Percentiles rank a stretch among this genome's conserved stretches.
Conservation (phyloP, 2,329 filamentous ascomycete species). For the Penicillium sp. region DNA sequence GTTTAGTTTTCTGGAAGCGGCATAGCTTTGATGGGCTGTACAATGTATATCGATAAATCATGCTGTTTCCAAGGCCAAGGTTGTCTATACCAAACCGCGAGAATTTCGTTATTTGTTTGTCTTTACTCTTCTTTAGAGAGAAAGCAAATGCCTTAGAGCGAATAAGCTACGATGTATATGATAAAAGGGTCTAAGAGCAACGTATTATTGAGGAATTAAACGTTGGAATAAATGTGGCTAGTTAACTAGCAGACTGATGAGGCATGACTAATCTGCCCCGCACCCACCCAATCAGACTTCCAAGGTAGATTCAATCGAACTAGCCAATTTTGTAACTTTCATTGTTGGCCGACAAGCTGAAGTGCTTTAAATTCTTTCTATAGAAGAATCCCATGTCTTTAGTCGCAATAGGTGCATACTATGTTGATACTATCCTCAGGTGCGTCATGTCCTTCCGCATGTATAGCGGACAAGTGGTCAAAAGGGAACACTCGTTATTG, state of each 20-base stretch:
- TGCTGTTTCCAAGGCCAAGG: too few species aligned
- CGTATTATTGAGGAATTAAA: too few species aligned
- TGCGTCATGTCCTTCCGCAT: slow-evolving; percentile 29
- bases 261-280: slow-evolving; percentile 24
- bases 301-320: background rate
- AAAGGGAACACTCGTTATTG: background rate
- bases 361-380: background rate
- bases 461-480: background rate
- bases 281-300: background rate
- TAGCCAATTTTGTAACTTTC: background rate
- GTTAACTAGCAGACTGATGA: slow-evolving; percentile 4
- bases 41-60: too few species aligned
- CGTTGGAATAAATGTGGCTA: too few species aligned
- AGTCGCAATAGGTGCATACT: slow-evolving; percentile 67
- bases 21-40: too few species aligned
- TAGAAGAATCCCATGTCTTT: slow-evolving; percentile 49
- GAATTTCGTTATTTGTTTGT: too few species aligned
- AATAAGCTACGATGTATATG: too few species aligned
- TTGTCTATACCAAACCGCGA: too few species aligned
- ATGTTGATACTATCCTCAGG: slow-evolving; percentile 71
- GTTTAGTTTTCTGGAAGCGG: too few species aligned
- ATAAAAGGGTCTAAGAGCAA: too few species aligned
- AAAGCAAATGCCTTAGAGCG: too few species aligned
- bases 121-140: too few species aligned
- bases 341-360: background rate